A percentile compares a stretch with the other conserved stretches of the same genome.
phyloP scores from a whole-genome alignment of 257 asterid species.

The Linaria vulgaris region DNA sequence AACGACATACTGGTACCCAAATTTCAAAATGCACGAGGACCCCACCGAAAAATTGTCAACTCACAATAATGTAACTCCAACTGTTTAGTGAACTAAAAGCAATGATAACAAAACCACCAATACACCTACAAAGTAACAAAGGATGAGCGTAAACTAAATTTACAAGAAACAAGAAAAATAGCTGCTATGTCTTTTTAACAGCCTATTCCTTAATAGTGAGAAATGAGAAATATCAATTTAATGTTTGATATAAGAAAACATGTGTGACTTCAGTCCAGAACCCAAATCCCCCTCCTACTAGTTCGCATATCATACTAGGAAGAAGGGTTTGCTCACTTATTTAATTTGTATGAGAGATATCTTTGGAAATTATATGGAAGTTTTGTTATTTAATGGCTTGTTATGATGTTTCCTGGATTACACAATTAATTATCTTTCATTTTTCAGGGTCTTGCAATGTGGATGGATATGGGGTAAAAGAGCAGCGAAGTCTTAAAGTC shows the following conservation, averaged over 20 bases:
- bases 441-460: slow-evolving; percentile 42
- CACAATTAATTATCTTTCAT: slow-evolving; percentile 20
- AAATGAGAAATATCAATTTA: background rate
- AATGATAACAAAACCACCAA: too few relatives aligned
- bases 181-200: background rate
- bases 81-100: too few relatives aligned
- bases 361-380: slow-evolving; percentile 10
- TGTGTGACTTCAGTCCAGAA: background rate
- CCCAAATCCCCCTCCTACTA: background rate
- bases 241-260: background rate
- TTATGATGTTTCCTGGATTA: slow-evolving; percentile 16
- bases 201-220: background rate
- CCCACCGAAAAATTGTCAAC: too few relatives aligned
- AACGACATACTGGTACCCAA: too few relatives aligned
- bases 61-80: too few relatives aligned
- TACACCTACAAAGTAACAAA: too few relatives aligned
- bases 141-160: too few relatives aligned
- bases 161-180: background rate
- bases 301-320: slow-evolving; percentile 2
- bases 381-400: background rate
- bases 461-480: slow-evolving; percentile 44
- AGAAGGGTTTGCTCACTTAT: background rate
- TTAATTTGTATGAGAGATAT: slow-evolving; percentile 17
- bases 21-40: too few relatives aligned
- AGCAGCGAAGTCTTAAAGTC: slow-evolving; percentile 42